These are phyloP conservation scores for Hydnomerulius pinastri DNA, from an alignment of 768 basidiomycete genomes.

Conservation along the genomic window DNA sequence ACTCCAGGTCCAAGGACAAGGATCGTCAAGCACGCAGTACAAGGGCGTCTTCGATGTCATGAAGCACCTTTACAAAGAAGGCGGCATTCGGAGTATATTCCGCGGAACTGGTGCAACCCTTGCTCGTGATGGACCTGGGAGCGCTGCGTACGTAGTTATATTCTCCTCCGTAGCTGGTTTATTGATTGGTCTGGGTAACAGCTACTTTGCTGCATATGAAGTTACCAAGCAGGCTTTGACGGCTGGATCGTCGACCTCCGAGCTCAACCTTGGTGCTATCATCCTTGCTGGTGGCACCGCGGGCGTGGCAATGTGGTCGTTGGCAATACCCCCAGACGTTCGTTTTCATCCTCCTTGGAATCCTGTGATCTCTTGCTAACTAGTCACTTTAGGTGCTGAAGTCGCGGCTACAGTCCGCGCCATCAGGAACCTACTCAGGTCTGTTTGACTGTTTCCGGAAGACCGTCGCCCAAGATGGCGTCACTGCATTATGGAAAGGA, in stretches of 20 bases:
- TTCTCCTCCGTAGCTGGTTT: constrained; percentile 6
- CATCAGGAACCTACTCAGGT: constrained; percentile 96
- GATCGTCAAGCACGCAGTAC: constrained; percentile 68
- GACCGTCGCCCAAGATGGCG: constrained; percentile 87
- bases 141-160: constrained; percentile 75
- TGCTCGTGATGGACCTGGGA: constrained; percentile 93
- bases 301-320: constrained; percentile 97
- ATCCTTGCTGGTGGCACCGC: constrained; percentile 93
- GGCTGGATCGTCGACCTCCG: constrained; percentile 71
- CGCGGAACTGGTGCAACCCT: constrained; percentile 93
- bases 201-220: constrained; percentile 98
- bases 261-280: constrained; percentile 83
- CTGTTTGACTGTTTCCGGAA: constrained; percentile 91
- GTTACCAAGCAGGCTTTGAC: constrained; percentile 86
- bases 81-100: constrained; percentile 89
- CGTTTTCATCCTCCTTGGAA: constrained; percentile 31
- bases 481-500: constrained; percentile 91
- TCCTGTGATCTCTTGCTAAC: constrained; percentile 3
- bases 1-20: constrained; percentile 92
- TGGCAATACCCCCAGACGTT: constrained; percentile 97
- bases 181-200: constrained; percentile 30
- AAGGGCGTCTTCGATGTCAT: constrained; percentile 92
- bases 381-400: constrained; percentile 76
- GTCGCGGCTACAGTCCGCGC: constrained; percentile 93
- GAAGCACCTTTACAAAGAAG: constrained; percentile 88